A percentile compares a stretch with the other conserved stretches of the same genome.
Evolutionary conservation across 768 basidiomycete genomes (phyloP).

Genomic region (Naganishia onofrii): DNA sequence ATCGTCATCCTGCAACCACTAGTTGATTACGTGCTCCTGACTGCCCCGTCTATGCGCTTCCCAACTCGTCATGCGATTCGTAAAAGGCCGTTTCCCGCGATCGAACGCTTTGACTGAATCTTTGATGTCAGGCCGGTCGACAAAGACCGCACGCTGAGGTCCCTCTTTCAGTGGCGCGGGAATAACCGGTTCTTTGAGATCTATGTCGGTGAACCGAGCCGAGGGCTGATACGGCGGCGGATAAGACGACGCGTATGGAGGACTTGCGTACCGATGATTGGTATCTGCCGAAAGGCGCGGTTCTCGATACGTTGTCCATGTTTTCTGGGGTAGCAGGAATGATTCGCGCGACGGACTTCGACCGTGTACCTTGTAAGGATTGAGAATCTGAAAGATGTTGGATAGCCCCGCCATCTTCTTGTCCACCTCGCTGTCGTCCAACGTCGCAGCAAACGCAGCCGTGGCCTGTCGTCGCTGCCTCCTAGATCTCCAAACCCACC

Average conservation of each 20-base stretch:
- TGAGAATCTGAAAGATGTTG: constrained; percentile 21
- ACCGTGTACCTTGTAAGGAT: not conserved
- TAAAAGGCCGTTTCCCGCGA: constrained; percentile 4
- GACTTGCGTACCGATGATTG: not conserved
- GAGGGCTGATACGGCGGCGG: constrained; percentile 3
- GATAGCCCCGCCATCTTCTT: constrained; percentile 10
- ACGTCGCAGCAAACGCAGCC: constrained; percentile 37
- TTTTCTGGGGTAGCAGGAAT: not conserved
- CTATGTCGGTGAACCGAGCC: not conserved
- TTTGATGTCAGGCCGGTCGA: not conserved
- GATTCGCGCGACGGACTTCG: constrained; percentile 14
- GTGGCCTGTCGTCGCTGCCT: constrained; percentile 37
- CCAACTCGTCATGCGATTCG: not conserved
- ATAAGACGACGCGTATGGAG: not conserved
- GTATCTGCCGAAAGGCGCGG: not conserved
- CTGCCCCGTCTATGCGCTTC: not conserved
- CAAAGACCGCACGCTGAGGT: not conserved
- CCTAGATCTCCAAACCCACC: constrained; percentile 40
- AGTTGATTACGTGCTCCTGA: not conserved
- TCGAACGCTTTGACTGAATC: constrained; percentile 11
- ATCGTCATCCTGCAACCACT: not conserved
- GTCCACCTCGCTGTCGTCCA: constrained; percentile 36
- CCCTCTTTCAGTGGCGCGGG: not conserved
- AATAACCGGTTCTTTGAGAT: not conserved
- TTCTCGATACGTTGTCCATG: constrained; percentile 7